Base-by-base conservation (phyloP, 345 rosid species). In the Barbarea vulgaris region DNA sequence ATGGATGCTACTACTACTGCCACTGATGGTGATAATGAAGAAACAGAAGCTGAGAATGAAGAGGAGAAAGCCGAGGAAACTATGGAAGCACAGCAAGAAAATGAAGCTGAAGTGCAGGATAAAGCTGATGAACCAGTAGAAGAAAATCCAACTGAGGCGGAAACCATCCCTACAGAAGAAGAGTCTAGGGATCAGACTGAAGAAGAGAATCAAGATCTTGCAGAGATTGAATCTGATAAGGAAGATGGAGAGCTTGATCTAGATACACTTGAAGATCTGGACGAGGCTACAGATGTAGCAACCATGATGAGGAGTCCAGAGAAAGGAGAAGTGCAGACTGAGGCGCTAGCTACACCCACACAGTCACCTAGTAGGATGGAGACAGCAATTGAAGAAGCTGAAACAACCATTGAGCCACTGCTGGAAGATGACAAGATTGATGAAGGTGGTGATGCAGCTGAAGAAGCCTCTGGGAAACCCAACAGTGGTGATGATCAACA, bases 221-320 rank as follows among this genome's bases (percentile, higher is more conserved):
- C 79, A 74, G 93, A 87, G 28, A 59, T 69, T 34, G 94, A 87
- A 54, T 80, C 83, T 11, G 99, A 95, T 75, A 89, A 78, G 75
- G 99, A 90, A 87, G 99, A 95, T 72, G 97, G 97, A 62, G 99
- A 94, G 81, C 73, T 88, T 50, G 64, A 80, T 42, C 81, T 88
- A 24, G 97, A 90, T 67, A 76, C 77, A n/a, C 66, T 83, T 22
- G 96, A 82, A 36, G 99, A 92, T 61, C 81, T 53, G 7, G 96
- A 87, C 27, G 96, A 82, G 7, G 79, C 69, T 36, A 72, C 73
- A 3, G 87, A 89, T 66, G 47, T 68, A 72, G 73, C 83, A 27
- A 77, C 70, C 70, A 54, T 79, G 64, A 72, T 64, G 25, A 89
- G 80, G 18, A 81, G 86, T 74, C 90, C 89, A 30, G 95, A 86